These are phyloP conservation scores for Boletus rubescentipes DNA, from an alignment of 768 basidiomycete species.

Conservation along the genomic window DNA sequence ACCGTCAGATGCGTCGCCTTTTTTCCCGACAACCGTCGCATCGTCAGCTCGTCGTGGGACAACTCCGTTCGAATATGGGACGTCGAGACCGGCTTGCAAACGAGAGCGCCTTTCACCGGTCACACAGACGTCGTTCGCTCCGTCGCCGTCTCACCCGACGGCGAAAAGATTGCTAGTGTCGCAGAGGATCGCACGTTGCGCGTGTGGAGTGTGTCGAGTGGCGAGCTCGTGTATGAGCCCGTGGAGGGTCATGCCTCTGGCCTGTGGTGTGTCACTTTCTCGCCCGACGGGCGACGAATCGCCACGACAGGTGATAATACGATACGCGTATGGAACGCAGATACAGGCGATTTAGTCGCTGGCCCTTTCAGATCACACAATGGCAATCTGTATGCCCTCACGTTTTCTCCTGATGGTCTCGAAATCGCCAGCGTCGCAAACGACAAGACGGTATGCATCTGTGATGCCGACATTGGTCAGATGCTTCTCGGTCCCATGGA, in stretches of 20 bases:
- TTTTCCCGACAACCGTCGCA: conserved; percentile 27
- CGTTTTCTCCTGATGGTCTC: conserved; percentile 37
- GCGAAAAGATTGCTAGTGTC: conserved; percentile 26
- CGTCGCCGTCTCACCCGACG: conserved; percentile 31
- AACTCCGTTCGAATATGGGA: conserved; percentile 30
- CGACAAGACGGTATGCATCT: conserved; percentile 33
- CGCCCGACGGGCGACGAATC: conserved; percentile 30
- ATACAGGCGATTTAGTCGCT: conserved; percentile 23
- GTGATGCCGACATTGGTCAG: conserved; percentile 39
- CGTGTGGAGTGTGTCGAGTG: conserved; percentile 26
- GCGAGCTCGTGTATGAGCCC: conserved; percentile 23
- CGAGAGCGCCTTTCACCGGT: conserved; percentile 19
- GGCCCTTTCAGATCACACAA: conserved; percentile 32
- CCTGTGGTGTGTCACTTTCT: conserved; percentile 33
- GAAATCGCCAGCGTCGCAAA: conserved; percentile 32
- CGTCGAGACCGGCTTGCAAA: conserved; percentile 16
- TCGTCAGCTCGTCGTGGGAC: conserved; percentile 28
- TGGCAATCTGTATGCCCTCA: conserved; percentile 34
- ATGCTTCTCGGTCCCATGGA: conserved; percentile 25
- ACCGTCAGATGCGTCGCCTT: conserved; percentile 28
- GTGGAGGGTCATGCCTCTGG: conserved; percentile 26
- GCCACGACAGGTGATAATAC: conserved; percentile 35
- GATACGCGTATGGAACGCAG: conserved; percentile 33
- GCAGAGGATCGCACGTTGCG: conserved; percentile 32
- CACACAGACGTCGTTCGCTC: conserved; percentile 31